Base-by-base conservation (phyloP, 345 rosid species). In the Syzygium grande region DNA sequence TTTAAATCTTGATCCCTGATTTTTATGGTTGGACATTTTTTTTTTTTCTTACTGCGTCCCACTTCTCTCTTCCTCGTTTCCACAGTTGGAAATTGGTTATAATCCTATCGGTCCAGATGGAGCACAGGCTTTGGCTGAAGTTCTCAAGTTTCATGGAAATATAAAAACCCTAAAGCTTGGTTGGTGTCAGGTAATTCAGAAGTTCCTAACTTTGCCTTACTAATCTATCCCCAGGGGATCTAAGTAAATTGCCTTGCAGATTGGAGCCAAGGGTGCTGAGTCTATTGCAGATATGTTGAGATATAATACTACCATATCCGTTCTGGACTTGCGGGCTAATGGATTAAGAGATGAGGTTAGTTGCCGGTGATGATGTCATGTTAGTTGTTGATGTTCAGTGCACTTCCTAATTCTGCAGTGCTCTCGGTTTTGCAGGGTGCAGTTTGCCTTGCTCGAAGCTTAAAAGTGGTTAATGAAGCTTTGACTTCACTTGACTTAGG, bases 391-490 rank as follows among this genome's bases (percentile, higher is more conserved):
- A 19, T 52, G 41, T 61, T 59, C 84, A 23, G 52, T 85, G 52
- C 61, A 34, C 61, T 22, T 34, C 84, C 41, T 25, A 55, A n/a
- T 61, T 56, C 3, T 84, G 55, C 85, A 49, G 59, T 43, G 10
- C 84, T 87, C 34, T 86, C 2, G 46, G 52, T 61, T 87, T 86
- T 92, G 90, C 94, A 97, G 99, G 99, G 99, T 85, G 98, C 98
- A 46, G 91, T 92, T 68, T 93, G 92, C 86, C 87, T 97, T 84
- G 99, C 99, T 89, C 96, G 94, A 87, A 96, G 99, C 95, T 92
- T 97, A 91, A 97, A 95, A 92, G 99, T 97, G 89, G 99, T 96
- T n/a, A 97, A 95, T 89, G 99, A 97, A 94, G 96, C 96, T 89
- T 90, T 97, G 85, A 94, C 94, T 78, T 97, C 96, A 22, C 91